A percentile compares a stretch with the other conserved stretches of the same genome.
phyloP scores from a whole-genome alignment of 352 stramenopile genomes.

The Elongisporangium undulatum region DNA sequence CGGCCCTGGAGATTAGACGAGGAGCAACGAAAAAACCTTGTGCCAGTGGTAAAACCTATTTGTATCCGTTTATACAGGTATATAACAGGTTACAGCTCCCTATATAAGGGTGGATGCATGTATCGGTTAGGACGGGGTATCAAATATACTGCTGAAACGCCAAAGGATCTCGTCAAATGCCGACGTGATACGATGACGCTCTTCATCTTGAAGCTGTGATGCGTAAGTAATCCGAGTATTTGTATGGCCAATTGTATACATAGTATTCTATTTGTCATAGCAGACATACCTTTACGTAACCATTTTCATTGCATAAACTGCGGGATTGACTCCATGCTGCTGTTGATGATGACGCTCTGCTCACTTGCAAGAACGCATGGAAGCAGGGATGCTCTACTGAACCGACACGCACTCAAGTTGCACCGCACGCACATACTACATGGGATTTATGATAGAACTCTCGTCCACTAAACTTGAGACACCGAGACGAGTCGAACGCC shows the following conservation, averaged over 20 bases:
- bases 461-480: background rate
- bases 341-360: no score
- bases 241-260: background rate
- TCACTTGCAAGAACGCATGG: no score
- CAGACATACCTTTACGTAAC: background rate
- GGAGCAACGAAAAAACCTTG: constrained; percentile 3
- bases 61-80: constrained; percentile 2
- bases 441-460: background rate
- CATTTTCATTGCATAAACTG: background rate
- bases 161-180: constrained; percentile 15
- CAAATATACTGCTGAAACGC: background rate
- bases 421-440: background rate
- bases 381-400: background rate
- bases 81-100: background rate
- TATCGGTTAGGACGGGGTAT: background rate
- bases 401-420: background rate
- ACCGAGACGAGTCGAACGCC: no score
- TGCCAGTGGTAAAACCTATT: background rate
- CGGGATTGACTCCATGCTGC: background rate
- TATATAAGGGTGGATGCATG: no score
- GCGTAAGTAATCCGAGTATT: background rate
- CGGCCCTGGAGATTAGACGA: no score
- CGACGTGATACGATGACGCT: constrained; percentile 11
- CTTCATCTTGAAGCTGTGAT: background rate
- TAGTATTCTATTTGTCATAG: background rate